Percentiles rank a stretch among this genome's conserved stretches.
Conservation (phyloP, 2,329 filamentous ascomycete genomes). For the Sphaerulina vaccinii region DNA sequence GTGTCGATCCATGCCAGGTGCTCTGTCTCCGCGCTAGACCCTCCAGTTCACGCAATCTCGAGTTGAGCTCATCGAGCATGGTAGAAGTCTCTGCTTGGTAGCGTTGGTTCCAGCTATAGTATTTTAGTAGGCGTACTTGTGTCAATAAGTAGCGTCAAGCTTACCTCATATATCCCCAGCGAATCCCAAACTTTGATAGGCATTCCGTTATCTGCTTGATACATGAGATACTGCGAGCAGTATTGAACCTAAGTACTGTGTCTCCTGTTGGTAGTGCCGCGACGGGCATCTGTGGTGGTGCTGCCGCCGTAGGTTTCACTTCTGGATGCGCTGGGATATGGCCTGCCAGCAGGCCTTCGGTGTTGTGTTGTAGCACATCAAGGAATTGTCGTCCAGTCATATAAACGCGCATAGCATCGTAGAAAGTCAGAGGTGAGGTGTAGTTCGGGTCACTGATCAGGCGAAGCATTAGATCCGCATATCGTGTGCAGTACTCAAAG, state of each 20-base stretch:
- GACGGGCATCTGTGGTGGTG: conserved; percentile 37
- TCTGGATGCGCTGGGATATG: conserved; percentile 43
- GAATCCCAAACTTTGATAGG: conserved; percentile 46
- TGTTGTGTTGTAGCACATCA: conserved; percentile 55
- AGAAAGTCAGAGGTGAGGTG: conserved; percentile 74
- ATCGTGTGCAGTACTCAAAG: conserved; percentile 39
- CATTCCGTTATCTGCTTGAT: conserved; percentile 50
- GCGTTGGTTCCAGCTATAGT: conserved; percentile 47
- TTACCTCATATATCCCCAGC: conserved; percentile 49
- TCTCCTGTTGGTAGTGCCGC: conserved; percentile 33
- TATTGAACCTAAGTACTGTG: conserved; percentile 36
- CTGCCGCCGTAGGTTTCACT: conserved; percentile 39
- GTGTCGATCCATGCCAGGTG: conserved; percentile 31
- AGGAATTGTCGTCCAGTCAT: conserved; percentile 63
- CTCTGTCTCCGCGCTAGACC: conserved; percentile 27
- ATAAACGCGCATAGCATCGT: conserved; percentile 81
- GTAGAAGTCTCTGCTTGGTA: conserved; percentile 47
- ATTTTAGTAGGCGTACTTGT: conserved; percentile 5
- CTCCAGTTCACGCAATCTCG: conserved; percentile 39
- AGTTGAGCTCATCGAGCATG: conserved; percentile 44
- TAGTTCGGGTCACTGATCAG: conserved; percentile 61
- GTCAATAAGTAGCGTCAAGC: conserved; percentile 2
- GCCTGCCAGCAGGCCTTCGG: conserved; percentile 46
- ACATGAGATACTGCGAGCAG: conserved; percentile 44
- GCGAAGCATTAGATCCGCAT: conserved; percentile 67